Evolutionary conservation across 2,329 filamentous ascomycete species (phyloP).

Genomic region (Aspergillus udagawae): DNA sequence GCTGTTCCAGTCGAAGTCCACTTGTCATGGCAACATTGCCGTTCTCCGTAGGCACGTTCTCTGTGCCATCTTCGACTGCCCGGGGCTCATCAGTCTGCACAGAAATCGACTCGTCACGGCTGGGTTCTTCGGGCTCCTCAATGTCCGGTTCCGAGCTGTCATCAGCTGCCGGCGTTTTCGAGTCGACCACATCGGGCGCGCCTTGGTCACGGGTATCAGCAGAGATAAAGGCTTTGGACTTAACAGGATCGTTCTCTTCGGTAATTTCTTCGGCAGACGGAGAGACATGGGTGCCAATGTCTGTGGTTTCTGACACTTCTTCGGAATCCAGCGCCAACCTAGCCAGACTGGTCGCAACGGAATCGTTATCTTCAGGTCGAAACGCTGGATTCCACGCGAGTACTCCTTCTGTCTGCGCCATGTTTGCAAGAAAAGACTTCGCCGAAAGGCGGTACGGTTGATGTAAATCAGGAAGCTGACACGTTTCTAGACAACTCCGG

Average conservation of each 20-base stretch:
- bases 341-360: constrained; percentile 8
- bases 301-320: not conserved
- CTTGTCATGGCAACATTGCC: not conserved
- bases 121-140: not conserved
- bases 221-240: not conserved
- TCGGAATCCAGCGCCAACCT: constrained; percentile 10
- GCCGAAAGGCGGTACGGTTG: constrained; percentile 9
- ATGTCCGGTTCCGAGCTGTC: not conserved
- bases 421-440: constrained; percentile 10
- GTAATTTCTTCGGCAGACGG: not conserved
- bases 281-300: not conserved
- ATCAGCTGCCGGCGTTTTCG: not conserved
- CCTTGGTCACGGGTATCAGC: constrained; percentile 11
- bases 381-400: constrained; percentile 56
- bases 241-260: not conserved
- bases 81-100: not conserved
- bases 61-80: not conserved
- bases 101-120: not conserved
- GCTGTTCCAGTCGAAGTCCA: not conserved
- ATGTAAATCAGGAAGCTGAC: constrained; percentile 20
- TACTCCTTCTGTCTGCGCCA: constrained; percentile 20
- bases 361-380: constrained; percentile 38
- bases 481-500: constrained; percentile 20
- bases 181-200: constrained; percentile 4
- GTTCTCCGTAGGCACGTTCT: not conserved